A percentile compares a stretch with the other conserved stretches of the same genome.
Evolutionary conservation across 208 protist genomes (phyloP).

Genomic region (Leishmania lainsoni): DNA sequence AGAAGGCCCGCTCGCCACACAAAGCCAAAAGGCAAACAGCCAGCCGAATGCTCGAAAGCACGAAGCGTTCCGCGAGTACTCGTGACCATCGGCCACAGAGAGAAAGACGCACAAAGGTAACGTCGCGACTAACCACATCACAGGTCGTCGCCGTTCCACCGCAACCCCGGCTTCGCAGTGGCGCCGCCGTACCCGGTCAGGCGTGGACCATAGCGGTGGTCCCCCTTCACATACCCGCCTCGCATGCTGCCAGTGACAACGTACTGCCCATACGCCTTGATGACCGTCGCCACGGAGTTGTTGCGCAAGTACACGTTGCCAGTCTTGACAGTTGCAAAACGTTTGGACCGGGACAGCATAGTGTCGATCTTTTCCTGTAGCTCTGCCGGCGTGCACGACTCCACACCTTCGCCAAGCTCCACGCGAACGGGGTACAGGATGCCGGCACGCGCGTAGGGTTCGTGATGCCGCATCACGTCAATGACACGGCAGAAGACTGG

Average conservation of each 20-base stretch:
- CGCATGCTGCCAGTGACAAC: constrained; percentile 86
- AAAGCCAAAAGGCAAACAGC: not conserved
- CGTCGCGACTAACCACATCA: constrained; percentile 16
- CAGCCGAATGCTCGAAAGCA: not conserved
- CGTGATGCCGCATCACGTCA: constrained; percentile 69
- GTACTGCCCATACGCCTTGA: constrained; percentile 78
- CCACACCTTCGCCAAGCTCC: constrained; percentile 74
- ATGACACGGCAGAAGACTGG: constrained; percentile 87
- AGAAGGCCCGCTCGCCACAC: not conserved
- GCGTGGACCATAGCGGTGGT: constrained; percentile 82
- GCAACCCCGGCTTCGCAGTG: constrained; percentile 81
- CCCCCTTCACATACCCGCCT: constrained; percentile 86
- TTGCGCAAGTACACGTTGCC: constrained; percentile 76
- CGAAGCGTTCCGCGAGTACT: not conserved
- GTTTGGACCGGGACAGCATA: constrained; percentile 67
- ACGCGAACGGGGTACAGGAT: constrained; percentile 84
- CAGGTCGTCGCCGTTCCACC: constrained; percentile 86
- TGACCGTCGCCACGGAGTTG: constrained; percentile 51
- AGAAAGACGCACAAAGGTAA: not conserved
- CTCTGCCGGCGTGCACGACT: constrained; percentile 53
- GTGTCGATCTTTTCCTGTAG: constrained; percentile 72
- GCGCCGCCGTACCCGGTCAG: constrained; percentile 84
- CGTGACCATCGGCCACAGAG: not conserved
- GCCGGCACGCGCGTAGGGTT: constrained; percentile 62
- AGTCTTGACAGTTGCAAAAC: constrained; percentile 73